These are phyloP conservation scores for Zygnema cylindricum DNA, from an alignment of 139 green algal species.

Conservation along the genomic window DNA sequence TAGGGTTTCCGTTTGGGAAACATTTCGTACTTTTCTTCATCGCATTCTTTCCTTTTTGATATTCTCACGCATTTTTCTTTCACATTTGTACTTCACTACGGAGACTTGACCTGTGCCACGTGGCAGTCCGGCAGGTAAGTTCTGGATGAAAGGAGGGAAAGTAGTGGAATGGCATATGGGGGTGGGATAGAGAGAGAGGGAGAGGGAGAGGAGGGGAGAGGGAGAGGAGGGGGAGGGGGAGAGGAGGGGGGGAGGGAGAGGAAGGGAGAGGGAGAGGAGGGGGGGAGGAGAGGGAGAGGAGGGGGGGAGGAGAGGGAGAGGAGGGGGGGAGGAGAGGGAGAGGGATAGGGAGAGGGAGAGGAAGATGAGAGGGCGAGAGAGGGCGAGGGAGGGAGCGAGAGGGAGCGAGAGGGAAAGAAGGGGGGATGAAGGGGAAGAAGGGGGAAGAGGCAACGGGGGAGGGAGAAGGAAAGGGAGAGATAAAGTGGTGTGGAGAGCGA, in stretches of 20 bases:
- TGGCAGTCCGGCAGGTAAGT: no score
- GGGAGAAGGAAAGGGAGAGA: no score
- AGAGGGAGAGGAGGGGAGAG: constrained; percentile 17
- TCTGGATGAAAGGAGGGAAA: no score
- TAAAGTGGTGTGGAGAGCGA: no score
- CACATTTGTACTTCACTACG: no score
- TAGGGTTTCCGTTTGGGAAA: not conserved
- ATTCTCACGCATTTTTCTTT: no score
- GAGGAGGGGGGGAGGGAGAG: not conserved
- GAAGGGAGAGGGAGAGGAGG: not conserved
- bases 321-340: not conserved
- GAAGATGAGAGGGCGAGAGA: not conserved
- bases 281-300: not conserved
- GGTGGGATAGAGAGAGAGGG: not conserved
- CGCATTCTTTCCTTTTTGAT: no score
- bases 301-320: not conserved
- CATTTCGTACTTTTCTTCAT: no score
- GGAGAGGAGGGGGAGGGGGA: not conserved
- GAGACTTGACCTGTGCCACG: no score
- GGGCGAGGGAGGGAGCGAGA: not conserved
- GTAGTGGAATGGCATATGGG: not conserved
- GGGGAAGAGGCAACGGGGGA: no score
- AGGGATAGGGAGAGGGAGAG: not conserved
- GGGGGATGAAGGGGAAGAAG: no score
- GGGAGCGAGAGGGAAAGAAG: no score